phyloP scores from a whole-genome alignment of 2,329 filamentous ascomycete species.

The Colletotrichum endophyticum region DNA sequence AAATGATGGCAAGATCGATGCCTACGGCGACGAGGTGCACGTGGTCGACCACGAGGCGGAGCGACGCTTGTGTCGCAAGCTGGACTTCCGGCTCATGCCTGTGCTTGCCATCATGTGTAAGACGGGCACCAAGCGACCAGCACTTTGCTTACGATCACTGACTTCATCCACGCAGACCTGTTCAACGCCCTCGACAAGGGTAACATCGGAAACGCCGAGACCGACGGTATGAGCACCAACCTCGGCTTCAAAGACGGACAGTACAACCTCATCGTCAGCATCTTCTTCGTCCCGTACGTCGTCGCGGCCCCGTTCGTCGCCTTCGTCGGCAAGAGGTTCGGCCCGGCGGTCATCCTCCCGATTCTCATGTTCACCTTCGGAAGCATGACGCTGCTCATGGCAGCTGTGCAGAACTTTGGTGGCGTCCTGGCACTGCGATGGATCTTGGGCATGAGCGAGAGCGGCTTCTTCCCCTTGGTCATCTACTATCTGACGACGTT shows the following conservation, averaged over 20 bases:
- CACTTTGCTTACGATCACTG: not conserved
- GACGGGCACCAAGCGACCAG: not conserved
- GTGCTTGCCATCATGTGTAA: slow-evolving; percentile 59
- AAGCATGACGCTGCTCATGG: slow-evolving; percentile 42
- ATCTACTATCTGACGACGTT: slow-evolving; percentile 24
- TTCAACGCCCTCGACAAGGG: slow-evolving; percentile 52
- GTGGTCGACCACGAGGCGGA: slow-evolving; percentile 50
- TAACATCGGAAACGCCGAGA: slow-evolving; percentile 48
- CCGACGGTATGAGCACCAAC: slow-evolving; percentile 27
- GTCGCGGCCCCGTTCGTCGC: slow-evolving; percentile 59
- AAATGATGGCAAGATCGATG: not conserved
- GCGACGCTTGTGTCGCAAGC: slow-evolving; percentile 56
- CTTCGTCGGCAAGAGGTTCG: slow-evolving; percentile 74
- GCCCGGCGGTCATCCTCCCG: slow-evolving; percentile 70
- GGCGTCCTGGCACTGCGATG: slow-evolving; percentile 23
- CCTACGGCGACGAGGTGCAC: slow-evolving; percentile 26
- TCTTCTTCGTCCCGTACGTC: slow-evolving; percentile 81
- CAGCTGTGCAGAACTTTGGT: slow-evolving; percentile 25
- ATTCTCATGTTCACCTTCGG: slow-evolving; percentile 76
- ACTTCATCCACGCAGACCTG: slow-evolving; percentile 34
- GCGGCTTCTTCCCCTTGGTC: slow-evolving; percentile 22
- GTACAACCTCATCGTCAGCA: slow-evolving; percentile 73
- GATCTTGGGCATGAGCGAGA: slow-evolving; percentile 23
- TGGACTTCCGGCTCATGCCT: slow-evolving; percentile 58
- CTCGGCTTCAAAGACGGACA: slow-evolving; percentile 51